Conservation (phyloP, 441 rosid genomes). For the Bruguiera hainesii region DNA sequence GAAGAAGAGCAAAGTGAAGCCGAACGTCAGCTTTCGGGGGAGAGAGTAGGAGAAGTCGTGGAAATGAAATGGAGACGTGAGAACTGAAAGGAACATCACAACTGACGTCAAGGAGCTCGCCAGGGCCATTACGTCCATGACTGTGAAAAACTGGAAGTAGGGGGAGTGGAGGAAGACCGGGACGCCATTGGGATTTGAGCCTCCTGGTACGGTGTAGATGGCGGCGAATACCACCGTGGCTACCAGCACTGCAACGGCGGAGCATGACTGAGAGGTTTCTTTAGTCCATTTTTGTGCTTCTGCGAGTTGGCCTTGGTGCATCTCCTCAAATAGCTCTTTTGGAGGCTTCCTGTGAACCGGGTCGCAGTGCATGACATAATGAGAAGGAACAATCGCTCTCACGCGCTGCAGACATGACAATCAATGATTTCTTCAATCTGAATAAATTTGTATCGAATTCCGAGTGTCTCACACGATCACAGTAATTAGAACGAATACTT, state of each 20-base stretch:
- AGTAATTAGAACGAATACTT: no score
- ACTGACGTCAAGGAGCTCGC: constrained; percentile 22
- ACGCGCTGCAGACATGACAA: constrained; percentile 1
- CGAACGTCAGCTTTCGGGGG: constrained; percentile 14
- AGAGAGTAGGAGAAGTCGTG: constrained; percentile 9
- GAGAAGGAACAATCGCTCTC: constrained; percentile 10
- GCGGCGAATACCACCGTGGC: constrained; percentile 28
- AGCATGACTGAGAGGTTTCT: constrained; percentile 26
- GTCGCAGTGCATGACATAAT: constrained; percentile 9
- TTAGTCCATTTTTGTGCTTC: constrained; percentile 22
- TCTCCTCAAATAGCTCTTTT: constrained; percentile 9
- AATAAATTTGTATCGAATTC: neutral
- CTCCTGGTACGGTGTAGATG: constrained; percentile 29
- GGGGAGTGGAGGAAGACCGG: constrained; percentile 16
- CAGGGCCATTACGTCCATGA: constrained; percentile 18
- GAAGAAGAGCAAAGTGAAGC: constrained; percentile 24
- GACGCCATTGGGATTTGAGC: constrained; percentile 11
- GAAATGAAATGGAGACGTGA: constrained; percentile 12
- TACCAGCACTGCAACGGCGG: constrained; percentile 17
- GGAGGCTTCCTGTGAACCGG: neutral
- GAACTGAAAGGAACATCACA: constrained; percentile 24
- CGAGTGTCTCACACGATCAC: no score
- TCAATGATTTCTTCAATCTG: neutral
- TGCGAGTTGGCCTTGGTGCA: neutral
- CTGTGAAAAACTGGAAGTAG: constrained; percentile 13